These are phyloP conservation scores for Monosporascus sp. DNA, from an alignment of 2,329 filamentous ascomycete genomes.

Conservation along the genomic window DNA sequence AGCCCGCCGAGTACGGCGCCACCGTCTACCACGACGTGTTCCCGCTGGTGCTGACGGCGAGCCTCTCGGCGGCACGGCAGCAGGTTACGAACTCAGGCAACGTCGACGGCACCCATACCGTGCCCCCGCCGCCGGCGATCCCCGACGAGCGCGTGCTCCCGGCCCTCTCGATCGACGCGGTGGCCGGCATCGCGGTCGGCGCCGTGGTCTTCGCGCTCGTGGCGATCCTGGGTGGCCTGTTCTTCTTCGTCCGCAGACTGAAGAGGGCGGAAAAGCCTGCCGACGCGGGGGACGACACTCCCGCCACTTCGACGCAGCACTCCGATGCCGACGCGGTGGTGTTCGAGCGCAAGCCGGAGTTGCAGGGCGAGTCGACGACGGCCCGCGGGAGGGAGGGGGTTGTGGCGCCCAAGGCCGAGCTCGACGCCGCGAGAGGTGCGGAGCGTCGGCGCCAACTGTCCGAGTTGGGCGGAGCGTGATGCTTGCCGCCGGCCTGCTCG, in stretches of 20 bases:
- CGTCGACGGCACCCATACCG: background rate
- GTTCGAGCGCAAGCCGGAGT: slow-evolving; percentile 1
- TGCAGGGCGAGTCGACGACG: slow-evolving; percentile 1
- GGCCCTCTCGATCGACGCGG: background rate
- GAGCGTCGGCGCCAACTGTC: background rate
- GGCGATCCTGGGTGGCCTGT: background rate
- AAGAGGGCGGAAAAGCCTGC: background rate
- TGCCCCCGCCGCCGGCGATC: too few species aligned
- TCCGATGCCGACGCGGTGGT: background rate
- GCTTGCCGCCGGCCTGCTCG: too few species aligned
- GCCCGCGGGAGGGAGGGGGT: background rate
- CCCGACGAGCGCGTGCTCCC: background rate
- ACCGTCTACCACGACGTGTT: slow-evolving; percentile 6
- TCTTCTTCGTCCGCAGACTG: background rate
- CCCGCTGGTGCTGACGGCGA: slow-evolving; percentile 4
- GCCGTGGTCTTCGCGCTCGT: background rate
- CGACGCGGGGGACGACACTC: background rate
- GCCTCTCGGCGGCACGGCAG: too few species aligned
- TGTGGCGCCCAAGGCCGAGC: slow-evolving; percentile 7
- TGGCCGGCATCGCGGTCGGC: slow-evolving; percentile 1
- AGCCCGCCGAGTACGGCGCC: background rate
- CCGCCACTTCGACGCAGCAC: too few species aligned
- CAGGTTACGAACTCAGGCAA: too few species aligned
- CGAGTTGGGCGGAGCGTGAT: too few species aligned
- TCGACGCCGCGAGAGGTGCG: slow-evolving; percentile 1